phyloP scores from a whole-genome alignment of 176 grass and related monocot species.

The Alloteropsis semialata region DNA sequence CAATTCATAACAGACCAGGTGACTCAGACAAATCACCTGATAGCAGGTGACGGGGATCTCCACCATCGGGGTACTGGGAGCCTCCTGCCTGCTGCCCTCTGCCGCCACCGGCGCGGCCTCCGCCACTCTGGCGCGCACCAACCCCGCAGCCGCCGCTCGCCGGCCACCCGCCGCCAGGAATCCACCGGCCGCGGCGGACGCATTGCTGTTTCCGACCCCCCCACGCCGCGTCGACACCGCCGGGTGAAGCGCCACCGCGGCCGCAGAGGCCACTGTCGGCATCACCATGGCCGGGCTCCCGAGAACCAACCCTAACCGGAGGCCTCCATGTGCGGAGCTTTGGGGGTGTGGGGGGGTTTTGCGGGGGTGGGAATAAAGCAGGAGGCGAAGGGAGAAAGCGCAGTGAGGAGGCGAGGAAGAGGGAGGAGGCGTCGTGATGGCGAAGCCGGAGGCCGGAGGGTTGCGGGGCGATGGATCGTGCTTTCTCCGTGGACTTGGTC shows the following conservation, averaged over 20 bases:
- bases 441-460: slow-evolving; percentile 32
- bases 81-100: slow-evolving; percentile 33
- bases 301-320: slow-evolving; percentile 28
- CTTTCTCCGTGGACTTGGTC: slow-evolving; percentile 25
- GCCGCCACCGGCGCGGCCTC: slow-evolving; percentile 34
- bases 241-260: slow-evolving; percentile 28
- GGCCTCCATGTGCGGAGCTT: slow-evolving; percentile 40
- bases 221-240: slow-evolving; percentile 26
- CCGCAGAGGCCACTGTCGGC: slow-evolving; percentile 39
- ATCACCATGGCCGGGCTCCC: slow-evolving; percentile 33
- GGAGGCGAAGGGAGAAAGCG: slow-evolving; percentile 15
- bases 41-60: slow-evolving; percentile 98
- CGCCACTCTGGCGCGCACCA: slow-evolving; percentile 37
- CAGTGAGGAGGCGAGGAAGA: neutral
- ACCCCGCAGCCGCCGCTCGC: slow-evolving; percentile 17
- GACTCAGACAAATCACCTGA: slow-evolving; percentile 52
- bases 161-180: neutral
- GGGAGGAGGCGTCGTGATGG: slow-evolving; percentile 20
- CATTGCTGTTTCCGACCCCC: slow-evolving; percentile 36
- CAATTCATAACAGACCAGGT: neutral
- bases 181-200: neutral
- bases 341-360: neutral
- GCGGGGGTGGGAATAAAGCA: slow-evolving; percentile 29
- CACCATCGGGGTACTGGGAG: slow-evolving; percentile 30
- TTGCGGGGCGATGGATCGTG: slow-evolving; percentile 3